Base-by-base conservation (phyloP, 2,329 filamentous ascomycete species). In the Colletotrichum liriopes region DNA sequence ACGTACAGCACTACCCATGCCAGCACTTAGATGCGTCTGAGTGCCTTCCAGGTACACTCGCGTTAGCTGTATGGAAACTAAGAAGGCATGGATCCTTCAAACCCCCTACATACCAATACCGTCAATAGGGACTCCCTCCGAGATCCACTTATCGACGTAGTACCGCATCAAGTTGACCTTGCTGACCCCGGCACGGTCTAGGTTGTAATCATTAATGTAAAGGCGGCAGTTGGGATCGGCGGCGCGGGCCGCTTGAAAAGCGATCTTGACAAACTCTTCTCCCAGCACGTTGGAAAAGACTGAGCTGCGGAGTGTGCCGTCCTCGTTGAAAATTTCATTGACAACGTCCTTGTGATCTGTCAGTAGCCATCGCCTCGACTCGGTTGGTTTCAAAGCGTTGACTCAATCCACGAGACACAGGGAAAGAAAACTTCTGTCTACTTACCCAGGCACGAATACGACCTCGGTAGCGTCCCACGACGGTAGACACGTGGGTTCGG, bases 91-190 rank as follows among this genome's bases (percentile, higher is more conserved):
- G 66, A 18, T 52, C 47, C 16, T 32, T 7, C 14, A 23, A 26
- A 18, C 20, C 26, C 20, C n/a, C 41, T 54, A 51, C 71, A 51
- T 65, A 74, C 76, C 88, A 67, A 93, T 90, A 65, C 90, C 91
- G 76, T 93, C 88, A 72, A 92, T 92, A 71, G 89, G 90, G n/a
- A 91, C 80, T 63, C 91, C 92, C 1, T 84, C 86, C 0, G 85
- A 85, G 60, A 90, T 76, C 91, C 91, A 93, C 77, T 90, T 87
- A 77, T 88, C 87, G 74, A 94, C 92, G 76, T 90, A 52, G 49
- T 52, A 52, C 6, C 49, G 49, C 49, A 52, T 52, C 49, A 52
- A 52, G 49, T 52, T 52, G 49, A 52, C 49, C 49, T 52, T 52
- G 49, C 49, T 52, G 49, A 32, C 49, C 26, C 49, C 49, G 49